phyloP scores from a whole-genome alignment of 2,329 filamentous ascomycete genomes.

The Eurotiales sp. region DNA sequence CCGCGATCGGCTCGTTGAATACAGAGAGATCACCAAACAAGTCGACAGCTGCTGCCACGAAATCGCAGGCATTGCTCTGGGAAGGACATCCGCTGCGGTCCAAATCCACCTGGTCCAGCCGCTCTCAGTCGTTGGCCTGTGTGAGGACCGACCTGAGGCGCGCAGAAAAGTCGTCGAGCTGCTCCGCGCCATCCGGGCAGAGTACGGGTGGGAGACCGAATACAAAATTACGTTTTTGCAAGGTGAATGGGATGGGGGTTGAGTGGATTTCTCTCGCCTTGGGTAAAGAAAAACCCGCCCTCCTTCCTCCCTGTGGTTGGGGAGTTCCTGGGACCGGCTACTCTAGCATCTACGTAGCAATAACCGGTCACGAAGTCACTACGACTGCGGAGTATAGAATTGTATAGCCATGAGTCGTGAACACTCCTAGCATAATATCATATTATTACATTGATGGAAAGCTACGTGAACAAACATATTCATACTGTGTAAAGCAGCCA shows the following conservation, averaged over 20 bases:
- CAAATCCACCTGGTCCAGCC: slow-evolving; percentile 58
- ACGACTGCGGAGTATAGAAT: too few relatives aligned
- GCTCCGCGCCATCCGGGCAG: slow-evolving; percentile 55
- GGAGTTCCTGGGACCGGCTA: too few relatives aligned
- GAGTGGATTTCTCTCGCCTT: too few relatives aligned
- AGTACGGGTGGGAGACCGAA: slow-evolving; percentile 58
- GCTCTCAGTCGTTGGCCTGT: slow-evolving; percentile 58
- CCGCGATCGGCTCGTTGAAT: slow-evolving; percentile 53
- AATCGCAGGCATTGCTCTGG: slow-evolving; percentile 57
- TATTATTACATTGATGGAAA: too few relatives aligned
- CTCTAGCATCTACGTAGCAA: too few relatives aligned
- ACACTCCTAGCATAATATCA: too few relatives aligned
- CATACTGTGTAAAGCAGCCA: too few relatives aligned
- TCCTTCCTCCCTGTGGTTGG: too few relatives aligned
- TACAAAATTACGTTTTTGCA: slow-evolving; percentile 51
- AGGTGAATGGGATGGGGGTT: slow-evolving; percentile 25
- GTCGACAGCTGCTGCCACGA: slow-evolving; percentile 55
- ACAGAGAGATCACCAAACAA: slow-evolving; percentile 54
- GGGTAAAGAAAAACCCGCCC: too few relatives aligned
- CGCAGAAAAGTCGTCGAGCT: slow-evolving; percentile 53
- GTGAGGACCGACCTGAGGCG: slow-evolving; percentile 50
- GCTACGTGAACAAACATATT: too few relatives aligned
- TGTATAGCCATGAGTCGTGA: too few relatives aligned
- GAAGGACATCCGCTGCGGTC: slow-evolving; percentile 53
- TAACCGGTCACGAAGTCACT: too few relatives aligned